Evolutionary conservation across 148 eudicot genomes (phyloP).

Genomic region (Cornus kousa): DNA sequence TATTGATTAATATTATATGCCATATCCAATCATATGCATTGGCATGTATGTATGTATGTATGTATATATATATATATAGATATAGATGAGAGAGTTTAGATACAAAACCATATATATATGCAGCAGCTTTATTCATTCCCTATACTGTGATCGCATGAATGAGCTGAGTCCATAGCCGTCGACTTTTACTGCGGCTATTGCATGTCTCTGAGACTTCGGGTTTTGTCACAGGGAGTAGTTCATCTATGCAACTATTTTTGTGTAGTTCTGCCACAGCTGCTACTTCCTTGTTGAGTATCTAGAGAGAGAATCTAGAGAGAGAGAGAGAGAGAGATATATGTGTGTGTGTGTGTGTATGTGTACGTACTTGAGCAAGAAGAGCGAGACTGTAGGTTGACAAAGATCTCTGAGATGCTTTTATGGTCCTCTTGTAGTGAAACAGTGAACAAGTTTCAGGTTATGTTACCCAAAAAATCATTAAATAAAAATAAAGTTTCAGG

Average conservation of each 20-base stretch:
- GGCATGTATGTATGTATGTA: no score
- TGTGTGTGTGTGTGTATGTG: no score
- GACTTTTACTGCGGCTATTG: slow-evolving; percentile 32
- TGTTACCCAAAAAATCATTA: no score
- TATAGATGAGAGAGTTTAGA: background rate
- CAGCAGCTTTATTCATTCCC: slow-evolving; percentile 36
- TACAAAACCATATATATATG: background rate
- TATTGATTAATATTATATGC: no score
- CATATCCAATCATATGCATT: no score
- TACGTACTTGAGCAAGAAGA: background rate
- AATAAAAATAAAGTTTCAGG: no score
- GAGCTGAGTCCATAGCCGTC: slow-evolving; percentile 26
- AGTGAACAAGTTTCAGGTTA: slow-evolving; percentile 7
- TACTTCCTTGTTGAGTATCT: no score
- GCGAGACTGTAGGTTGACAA: slow-evolving; percentile 12
- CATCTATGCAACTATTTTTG: slow-evolving; percentile 10
- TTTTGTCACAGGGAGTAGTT: background rate
- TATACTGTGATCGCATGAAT: slow-evolving; percentile 3
- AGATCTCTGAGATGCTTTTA: slow-evolving; percentile 17
- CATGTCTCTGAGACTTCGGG: background rate
- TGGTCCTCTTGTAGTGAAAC: slow-evolving; percentile 26
- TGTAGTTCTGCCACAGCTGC: background rate
- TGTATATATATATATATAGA: no score
- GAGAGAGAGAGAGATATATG: background rate
- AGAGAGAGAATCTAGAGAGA: no score